phyloP scores from a whole-genome alignment of 345 rosid species.

The Chamaenerion angustifolium region DNA sequence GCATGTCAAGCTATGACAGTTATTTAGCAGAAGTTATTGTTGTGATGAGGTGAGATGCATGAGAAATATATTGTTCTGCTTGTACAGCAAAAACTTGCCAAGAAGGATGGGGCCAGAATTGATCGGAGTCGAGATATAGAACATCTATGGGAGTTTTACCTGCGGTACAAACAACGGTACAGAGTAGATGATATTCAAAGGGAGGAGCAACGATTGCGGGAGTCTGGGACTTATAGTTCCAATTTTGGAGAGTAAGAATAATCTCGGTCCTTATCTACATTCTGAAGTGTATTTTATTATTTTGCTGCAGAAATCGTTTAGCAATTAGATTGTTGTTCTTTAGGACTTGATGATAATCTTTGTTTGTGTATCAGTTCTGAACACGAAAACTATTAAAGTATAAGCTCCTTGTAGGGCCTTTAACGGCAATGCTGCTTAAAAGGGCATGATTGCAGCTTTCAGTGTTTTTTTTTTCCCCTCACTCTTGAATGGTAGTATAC shows the following conservation, averaged over 20 bases:
- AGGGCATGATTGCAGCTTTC: too few species aligned
- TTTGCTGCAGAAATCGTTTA: too few species aligned
- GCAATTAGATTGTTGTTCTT: too few species aligned
- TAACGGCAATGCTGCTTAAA: too few species aligned
- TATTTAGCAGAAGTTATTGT: not conserved
- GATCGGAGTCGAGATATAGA: slow-evolving; percentile 80
- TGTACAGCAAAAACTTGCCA: slow-evolving; percentile 92
- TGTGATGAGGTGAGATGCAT: not conserved
- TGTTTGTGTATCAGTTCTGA: too few species aligned
- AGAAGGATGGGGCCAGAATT: slow-evolving; percentile 58
- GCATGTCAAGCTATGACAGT: not conserved
- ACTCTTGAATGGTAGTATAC: too few species aligned
- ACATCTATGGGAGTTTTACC: slow-evolving; percentile 73
- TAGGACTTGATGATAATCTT: too few species aligned
- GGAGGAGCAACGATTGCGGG: slow-evolving; percentile 66
- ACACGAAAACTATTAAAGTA: too few species aligned
- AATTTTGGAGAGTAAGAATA: slow-evolving; percentile 71
- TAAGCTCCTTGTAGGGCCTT: too few species aligned
- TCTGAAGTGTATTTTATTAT: too few species aligned
- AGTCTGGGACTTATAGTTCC: slow-evolving; percentile 65
- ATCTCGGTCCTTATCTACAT: not conserved
- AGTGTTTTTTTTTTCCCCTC: too few species aligned
- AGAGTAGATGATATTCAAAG: slow-evolving; percentile 81
- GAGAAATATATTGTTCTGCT: slow-evolving; percentile 7
- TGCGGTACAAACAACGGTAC: slow-evolving; percentile 53